Base-by-base conservation (phyloP, 306 rosid species). In the Adenanthera pavonina region DNA sequence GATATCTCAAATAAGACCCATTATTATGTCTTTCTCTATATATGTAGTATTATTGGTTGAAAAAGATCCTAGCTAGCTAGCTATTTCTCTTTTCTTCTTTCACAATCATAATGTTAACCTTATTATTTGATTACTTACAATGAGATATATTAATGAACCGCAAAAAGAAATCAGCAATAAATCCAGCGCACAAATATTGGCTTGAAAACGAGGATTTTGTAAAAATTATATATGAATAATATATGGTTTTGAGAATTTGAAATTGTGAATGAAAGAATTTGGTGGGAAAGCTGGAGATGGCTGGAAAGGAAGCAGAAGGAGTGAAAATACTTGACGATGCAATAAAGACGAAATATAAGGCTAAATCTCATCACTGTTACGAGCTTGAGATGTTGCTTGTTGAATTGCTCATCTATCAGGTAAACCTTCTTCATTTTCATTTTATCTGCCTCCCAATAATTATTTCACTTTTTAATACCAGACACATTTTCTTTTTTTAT, bases 371-470 rank as follows among this genome's bases (percentile, higher is more conserved):
- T n/a, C 87, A 86, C 49, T 86, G 69, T 34, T 87, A 90, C 78
- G 92, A 90, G 74, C 65, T 70, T 75, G 90, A 85, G 52, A 88
- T 90, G 89, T 76, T 84, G 35, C 88, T 88, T 2, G 90, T 85
- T 19, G 94, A 90, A 86, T 54, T 75, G 85, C 85, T 77, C 71
- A 86, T 88, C 54, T 90, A 86, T 85, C 70, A 76, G 90, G 92
- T 90, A 36, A 25, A 25, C 30, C 30, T 57, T 19, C 9, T 57
- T 57, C 33, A 57, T 2, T 57, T 57, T 19, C 1, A n/a, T 56
- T 56, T 56, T 2, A 56, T 19, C 1, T 59, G 30, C 30, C 30
- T 25, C 30, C 30, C 30, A 25, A 25, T 25, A 25, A 25, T 25
- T 25, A 25, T 25, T 25, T 25, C 30, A 25, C 30, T 25, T 25